Evolutionary conservation across 768 basidiomycete genomes (phyloP).

Genomic region (Trametes villosa): DNA sequence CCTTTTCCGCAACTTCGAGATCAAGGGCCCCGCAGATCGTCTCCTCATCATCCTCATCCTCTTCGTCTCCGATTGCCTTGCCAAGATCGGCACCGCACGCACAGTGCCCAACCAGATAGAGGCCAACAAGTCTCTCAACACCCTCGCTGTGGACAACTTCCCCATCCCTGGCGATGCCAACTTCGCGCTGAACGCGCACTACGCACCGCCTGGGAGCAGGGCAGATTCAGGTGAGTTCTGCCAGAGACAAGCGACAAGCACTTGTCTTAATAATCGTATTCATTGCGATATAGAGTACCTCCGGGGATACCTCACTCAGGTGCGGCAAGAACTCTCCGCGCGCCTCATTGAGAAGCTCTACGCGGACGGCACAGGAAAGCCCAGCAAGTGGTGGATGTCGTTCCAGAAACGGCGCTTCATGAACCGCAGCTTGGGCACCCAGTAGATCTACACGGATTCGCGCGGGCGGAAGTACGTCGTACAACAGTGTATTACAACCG

Average conservation of each 20-base stretch:
- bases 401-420: slow-evolving; percentile 98
- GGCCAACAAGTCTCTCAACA: slow-evolving; percentile 86
- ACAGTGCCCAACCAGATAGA: slow-evolving; percentile 77
- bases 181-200: slow-evolving; percentile 92
- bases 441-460: slow-evolving; percentile 26
- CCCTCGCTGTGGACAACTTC: slow-evolving; percentile 92
- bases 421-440: slow-evolving; percentile 84
- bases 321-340: slow-evolving; percentile 88
- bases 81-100: slow-evolving; percentile 79
- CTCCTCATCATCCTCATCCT: slow-evolving; percentile 96
- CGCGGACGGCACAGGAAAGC: slow-evolving; percentile 90
- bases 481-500: slow-evolving; percentile 30
- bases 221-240: slow-evolving; percentile 73
- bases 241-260: neutral
- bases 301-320: slow-evolving; percentile 89
- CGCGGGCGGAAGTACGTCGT: slow-evolving; percentile 23
- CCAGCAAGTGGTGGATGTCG: slow-evolving; percentile 99
- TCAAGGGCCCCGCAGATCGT: slow-evolving; percentile 96
- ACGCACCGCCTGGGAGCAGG: slow-evolving; percentile 76
- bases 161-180: slow-evolving; percentile 94
- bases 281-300: slow-evolving; percentile 66
- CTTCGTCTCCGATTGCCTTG: slow-evolving; percentile 95
- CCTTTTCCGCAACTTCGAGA: slow-evolving; percentile 99
- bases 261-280: neutral
- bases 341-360: slow-evolving; percentile 89